A percentile compares a stretch with the other conserved stretches of the same genome.
These are phyloP conservation scores for Phallus indusiatus DNA, from an alignment of 768 basidiomycete species.

Conservation along the genomic window DNA sequence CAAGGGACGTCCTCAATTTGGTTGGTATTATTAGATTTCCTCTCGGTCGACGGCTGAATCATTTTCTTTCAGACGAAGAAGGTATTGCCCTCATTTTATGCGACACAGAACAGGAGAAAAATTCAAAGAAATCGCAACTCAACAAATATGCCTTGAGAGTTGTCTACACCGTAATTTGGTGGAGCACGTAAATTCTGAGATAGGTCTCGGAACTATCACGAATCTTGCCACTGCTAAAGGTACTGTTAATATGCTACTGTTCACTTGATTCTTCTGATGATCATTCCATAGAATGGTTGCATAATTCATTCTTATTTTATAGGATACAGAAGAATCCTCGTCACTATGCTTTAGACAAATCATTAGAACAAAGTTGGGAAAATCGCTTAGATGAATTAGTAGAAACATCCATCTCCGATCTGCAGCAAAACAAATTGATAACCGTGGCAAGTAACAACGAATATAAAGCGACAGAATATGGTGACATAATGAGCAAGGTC, in stretches of 20 bases:
- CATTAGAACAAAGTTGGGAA: constrained; percentile 52
- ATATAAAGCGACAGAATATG: constrained; percentile 60
- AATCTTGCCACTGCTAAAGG: constrained; percentile 54
- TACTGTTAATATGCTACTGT: not conserved
- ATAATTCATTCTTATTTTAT: constrained; percentile 76
- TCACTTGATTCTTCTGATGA: not conserved
- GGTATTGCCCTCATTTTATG: constrained; percentile 81
- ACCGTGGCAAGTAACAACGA: constrained; percentile 31
- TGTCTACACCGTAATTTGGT: constrained; percentile 71
- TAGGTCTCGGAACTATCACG: constrained; percentile 77
- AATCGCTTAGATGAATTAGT: constrained; percentile 66
- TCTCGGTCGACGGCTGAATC: not conserved
- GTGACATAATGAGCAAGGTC: constrained; percentile 85
- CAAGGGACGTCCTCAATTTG: constrained; percentile 87
- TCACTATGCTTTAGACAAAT: constrained; percentile 56
- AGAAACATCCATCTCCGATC: constrained; percentile 46
- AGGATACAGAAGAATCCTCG: constrained; percentile 77
- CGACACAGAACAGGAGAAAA: constrained; percentile 57
- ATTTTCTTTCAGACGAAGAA: constrained; percentile 51
- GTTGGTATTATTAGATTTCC: constrained; percentile 25
- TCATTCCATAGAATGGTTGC: constrained; percentile 50
- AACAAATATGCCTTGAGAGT: constrained; percentile 75
- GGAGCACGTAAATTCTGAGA: constrained; percentile 93
- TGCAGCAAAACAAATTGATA: constrained; percentile 56
- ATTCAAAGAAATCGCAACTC: constrained; percentile 60